Conservation (phyloP, 139 green algal genomes). For the Chlorella sp. region DNA sequence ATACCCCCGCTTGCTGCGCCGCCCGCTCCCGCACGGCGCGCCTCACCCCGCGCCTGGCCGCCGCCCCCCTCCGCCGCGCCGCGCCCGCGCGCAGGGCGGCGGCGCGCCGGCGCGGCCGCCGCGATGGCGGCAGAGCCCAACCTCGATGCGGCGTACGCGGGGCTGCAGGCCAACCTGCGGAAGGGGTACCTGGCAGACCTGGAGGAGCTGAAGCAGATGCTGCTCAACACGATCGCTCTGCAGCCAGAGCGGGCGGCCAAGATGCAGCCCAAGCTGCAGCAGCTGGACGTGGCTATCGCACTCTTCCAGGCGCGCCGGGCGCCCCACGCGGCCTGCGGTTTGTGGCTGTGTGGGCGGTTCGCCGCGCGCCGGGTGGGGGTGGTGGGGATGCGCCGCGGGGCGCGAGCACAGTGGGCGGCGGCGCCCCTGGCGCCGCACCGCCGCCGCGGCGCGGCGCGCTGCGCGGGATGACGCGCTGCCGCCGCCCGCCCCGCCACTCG, state of each 20-base stretch:
- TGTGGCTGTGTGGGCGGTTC: too few relatives aligned
- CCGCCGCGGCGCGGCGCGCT: too few relatives aligned
- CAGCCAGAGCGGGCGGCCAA: not conserved
- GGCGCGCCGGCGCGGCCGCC: not conserved
- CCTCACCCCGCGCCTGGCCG: not conserved
- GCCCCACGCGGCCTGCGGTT: too few relatives aligned
- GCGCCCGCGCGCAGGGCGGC: not conserved
- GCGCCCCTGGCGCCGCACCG: too few relatives aligned
- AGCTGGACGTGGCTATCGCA: too few relatives aligned
- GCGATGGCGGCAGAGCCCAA: not conserved
- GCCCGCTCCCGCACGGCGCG: not conserved
- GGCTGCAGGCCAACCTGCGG: slow-evolving; percentile 12
- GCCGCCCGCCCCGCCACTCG: not conserved
- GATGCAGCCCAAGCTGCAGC: slow-evolving; percentile 13
- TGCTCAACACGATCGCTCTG: slow-evolving; percentile 13
- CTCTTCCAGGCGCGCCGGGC: too few relatives aligned
- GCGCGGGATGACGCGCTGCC: too few relatives aligned
- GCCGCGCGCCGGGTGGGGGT: too few relatives aligned
- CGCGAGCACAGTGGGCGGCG: too few relatives aligned
- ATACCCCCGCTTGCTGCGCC: not conserved
- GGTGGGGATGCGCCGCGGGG: too few relatives aligned
- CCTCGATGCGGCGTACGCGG: not conserved
- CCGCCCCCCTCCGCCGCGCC: not conserved
- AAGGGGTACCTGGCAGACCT: slow-evolving; percentile 18
- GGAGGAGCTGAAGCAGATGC: slow-evolving; percentile 1